Base-by-base conservation (phyloP, 2,329 filamentous ascomycete genomes). In the Colletotrichum sp. region DNA sequence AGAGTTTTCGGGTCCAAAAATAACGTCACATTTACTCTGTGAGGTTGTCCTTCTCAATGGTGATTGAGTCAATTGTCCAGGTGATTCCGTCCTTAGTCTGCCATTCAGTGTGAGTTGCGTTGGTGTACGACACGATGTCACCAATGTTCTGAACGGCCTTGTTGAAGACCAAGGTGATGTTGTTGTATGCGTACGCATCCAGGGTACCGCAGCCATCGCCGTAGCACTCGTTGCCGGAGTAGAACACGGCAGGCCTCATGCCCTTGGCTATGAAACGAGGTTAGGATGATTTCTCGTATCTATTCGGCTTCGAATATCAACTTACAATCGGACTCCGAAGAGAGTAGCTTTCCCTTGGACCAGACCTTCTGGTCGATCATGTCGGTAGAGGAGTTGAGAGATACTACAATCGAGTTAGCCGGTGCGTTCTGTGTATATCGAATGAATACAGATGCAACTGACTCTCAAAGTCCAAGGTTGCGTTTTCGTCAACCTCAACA, bases 141-240 rank as follows among this genome's bases (percentile, higher is more conserved):
- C 39, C 71, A 39, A 73, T 16, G 30, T 63, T 44, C 6, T 69
- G 22, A 11, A 73, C 39, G 16, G 71, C 65, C 71, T 73, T 39
- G 39, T 70, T 55, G 36, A 73, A 73, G 39, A 69, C 71, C 19
- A 72, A 65, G 16, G 65, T 73, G 39, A 73, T 73, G 25, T 69
- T 73, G 39, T 60, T 73, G 65, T 73, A 69, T 9, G n/a, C 39
- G 30, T 69, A 69, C 25, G 65, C 71, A 16, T 61, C 39, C 2
- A 69, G 57, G 16, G 65, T 73, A 9, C 71, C 65, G 11, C 65
- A 69, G 36, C 65, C 71, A 64, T 70, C 57, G 19, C 65, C 71
- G 65, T 69, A 73, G 65, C 71, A 73, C 19, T 73, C 65, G 57
- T 73, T 73, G 22, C 65, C 71, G 15, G 71, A 73, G 57, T 73